These are phyloP conservation scores for Ceriops tagal DNA, from an alignment of 345 rosid species.

Conservation along the genomic window DNA sequence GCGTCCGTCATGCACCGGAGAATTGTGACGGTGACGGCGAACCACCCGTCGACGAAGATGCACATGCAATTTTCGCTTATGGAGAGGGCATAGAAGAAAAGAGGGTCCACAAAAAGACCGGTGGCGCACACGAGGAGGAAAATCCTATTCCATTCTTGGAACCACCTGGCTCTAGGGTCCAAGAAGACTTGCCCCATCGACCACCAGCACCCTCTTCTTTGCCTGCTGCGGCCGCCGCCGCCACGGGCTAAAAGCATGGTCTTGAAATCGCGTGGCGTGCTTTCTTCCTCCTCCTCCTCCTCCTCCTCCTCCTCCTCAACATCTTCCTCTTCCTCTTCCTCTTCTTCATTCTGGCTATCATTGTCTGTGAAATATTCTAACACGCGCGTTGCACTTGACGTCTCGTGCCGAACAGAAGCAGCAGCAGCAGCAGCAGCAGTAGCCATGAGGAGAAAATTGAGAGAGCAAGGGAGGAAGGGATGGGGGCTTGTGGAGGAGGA, in stretches of 20 bases:
- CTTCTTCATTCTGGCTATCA: slow-evolving; percentile 14
- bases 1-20: slow-evolving; percentile 91
- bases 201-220: slow-evolving; percentile 35
- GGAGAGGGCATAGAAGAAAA: slow-evolving; percentile 80
- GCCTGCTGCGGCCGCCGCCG: slow-evolving; percentile 5
- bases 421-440: slow-evolving; percentile 32
- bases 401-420: slow-evolving; percentile 34
- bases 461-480: background rate
- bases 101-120: slow-evolving; percentile 89
- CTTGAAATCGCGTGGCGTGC: background rate
- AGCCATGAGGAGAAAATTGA: background rate
- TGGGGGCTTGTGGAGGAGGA: no score
- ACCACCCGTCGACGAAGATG: slow-evolving; percentile 87
- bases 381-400: slow-evolving; percentile 31
- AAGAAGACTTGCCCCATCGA: slow-evolving; percentile 53
- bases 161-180: slow-evolving; percentile 85
- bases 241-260: slow-evolving; percentile 21
- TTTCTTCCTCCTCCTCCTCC: slow-evolving; percentile 29
- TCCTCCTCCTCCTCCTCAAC: slow-evolving; percentile 11
- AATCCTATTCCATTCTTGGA: slow-evolving; percentile 85
- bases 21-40: slow-evolving; percentile 83
- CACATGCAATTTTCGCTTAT: slow-evolving; percentile 69
- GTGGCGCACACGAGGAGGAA: slow-evolving; percentile 76
- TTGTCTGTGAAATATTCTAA: slow-evolving; percentile 36
- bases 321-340: slow-evolving; percentile 16